These are phyloP conservation scores for Microcos paniculata DNA, from an alignment of 345 rosid genomes.

Conservation along the genomic window DNA sequence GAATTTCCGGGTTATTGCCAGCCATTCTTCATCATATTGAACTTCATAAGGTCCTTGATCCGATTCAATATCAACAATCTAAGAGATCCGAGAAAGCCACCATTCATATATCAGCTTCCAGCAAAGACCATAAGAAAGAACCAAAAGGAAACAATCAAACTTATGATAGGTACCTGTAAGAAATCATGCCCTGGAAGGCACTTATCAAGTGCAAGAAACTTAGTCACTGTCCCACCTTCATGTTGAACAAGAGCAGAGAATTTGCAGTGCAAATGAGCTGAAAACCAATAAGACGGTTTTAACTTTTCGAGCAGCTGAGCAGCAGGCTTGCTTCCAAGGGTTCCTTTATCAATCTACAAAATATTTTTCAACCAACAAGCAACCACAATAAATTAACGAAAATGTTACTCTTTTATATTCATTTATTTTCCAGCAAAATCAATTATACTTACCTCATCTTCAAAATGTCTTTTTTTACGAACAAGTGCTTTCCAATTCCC, in stretches of 20 bases:
- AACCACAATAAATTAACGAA: not conserved
- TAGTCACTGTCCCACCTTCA: slow-evolving; percentile 69
- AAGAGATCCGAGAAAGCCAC: slow-evolving; percentile 15
- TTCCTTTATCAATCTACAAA: slow-evolving; percentile 55
- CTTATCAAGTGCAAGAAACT: slow-evolving; percentile 90
- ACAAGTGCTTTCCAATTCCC: slow-evolving; percentile 69
- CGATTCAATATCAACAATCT: slow-evolving; percentile 82
- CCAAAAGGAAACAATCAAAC: slow-evolving; percentile 12
- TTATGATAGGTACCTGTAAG: slow-evolving; percentile 54
- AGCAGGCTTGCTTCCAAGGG: slow-evolving; percentile 89
- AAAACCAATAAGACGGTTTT: slow-evolving; percentile 86
- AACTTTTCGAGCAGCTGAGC: slow-evolving; percentile 76
- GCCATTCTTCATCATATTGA: slow-evolving; percentile 90
- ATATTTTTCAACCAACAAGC: slow-evolving; percentile 11
- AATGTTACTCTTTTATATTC: not conserved
- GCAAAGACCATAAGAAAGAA: slow-evolving; percentile 6
- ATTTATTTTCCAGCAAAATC: not conserved
- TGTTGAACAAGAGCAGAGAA: slow-evolving; percentile 88
- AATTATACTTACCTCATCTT: slow-evolving; percentile 53
- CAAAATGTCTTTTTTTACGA: slow-evolving; percentile 51
- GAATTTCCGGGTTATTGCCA: slow-evolving; percentile 63
- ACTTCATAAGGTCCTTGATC: slow-evolving; percentile 74
- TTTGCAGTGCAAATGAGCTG: slow-evolving; percentile 93
- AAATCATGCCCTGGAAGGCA: slow-evolving; percentile 73
- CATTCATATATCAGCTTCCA: slow-evolving; percentile 26